phyloP scores from a whole-genome alignment of 345 rosid species.

The Xanthoceras sorbifolium region DNA sequence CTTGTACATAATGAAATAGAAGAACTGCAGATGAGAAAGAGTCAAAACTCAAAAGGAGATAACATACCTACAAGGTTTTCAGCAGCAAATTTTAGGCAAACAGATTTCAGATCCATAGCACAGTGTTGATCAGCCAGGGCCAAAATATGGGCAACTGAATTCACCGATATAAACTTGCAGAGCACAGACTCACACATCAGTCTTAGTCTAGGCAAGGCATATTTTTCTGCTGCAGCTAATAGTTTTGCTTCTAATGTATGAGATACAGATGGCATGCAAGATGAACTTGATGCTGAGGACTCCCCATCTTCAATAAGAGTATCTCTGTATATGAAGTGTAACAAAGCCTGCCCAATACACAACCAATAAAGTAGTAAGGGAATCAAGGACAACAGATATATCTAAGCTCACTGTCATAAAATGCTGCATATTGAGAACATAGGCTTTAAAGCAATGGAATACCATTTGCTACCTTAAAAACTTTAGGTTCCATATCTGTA shows the following conservation, averaged over 20 bases:
- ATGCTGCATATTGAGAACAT: not conserved
- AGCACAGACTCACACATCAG: conserved; percentile 84
- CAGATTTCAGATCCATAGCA: conserved; percentile 76
- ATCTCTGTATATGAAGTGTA: conserved; percentile 79
- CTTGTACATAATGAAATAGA: not conserved
- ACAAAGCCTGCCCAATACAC: conserved; percentile 62
- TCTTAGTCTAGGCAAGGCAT: conserved; percentile 76
- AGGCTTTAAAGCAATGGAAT: not conserved
- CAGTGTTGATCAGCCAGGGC: conserved; percentile 78
- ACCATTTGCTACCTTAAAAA: conserved; percentile 63
- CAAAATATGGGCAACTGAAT: conserved; percentile 69
- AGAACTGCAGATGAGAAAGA: not conserved
- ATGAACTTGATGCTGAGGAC: conserved; percentile 48
- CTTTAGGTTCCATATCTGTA: conserved; percentile 78
- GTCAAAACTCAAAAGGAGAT: conserved; percentile 21
- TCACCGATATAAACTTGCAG: conserved; percentile 81
- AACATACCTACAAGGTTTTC: conserved; percentile 82
- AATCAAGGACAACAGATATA: conserved; percentile 13
- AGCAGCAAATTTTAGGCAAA: conserved; percentile 88
- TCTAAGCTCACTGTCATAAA: not conserved
- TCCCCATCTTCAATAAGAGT: conserved; percentile 72
- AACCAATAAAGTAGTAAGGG: conserved; percentile 20
- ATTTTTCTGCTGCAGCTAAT: conserved; percentile 85
- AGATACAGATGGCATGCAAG: conserved; percentile 46
- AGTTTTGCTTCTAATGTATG: conserved; percentile 73